Evolutionary conservation across 805 yeast genomes (phyloP).

Genomic region (Saccharomycopsis javanensis): DNA sequence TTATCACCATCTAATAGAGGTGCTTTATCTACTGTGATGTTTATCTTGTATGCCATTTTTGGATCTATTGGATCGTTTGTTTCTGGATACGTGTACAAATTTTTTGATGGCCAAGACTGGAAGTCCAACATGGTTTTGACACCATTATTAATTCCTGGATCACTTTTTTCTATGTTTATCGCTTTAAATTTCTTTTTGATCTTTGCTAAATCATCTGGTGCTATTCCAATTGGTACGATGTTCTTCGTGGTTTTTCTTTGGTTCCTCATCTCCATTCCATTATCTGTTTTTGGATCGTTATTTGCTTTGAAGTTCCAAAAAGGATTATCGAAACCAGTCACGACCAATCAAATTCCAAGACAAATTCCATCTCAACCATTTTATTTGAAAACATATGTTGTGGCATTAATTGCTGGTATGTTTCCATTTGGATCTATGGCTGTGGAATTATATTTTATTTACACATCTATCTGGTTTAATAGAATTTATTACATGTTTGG

Average conservation of each 20-base stretch:
- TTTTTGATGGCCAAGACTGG: slow-evolving; percentile 90
- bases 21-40: slow-evolving; percentile 81
- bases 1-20: slow-evolving; percentile 94
- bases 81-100: slow-evolving; percentile 78
- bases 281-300: slow-evolving; percentile 75
- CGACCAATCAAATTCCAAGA: slow-evolving; percentile 91
- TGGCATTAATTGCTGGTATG: slow-evolving; percentile 71
- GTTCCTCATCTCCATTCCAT: slow-evolving; percentile 78
- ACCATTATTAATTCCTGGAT: slow-evolving; percentile 80
- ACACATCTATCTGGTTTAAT: slow-evolving; percentile 88
- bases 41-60: slow-evolving; percentile 69
- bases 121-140: slow-evolving; percentile 74
- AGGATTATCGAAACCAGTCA: slow-evolving; percentile 60
- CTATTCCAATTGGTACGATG: slow-evolving; percentile 88
- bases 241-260: slow-evolving; percentile 71
- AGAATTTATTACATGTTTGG: slow-evolving; percentile 96
- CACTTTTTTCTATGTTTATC: slow-evolving; percentile 51
- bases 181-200: slow-evolving; percentile 76
- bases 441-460: slow-evolving; percentile 88
- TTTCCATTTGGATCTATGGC: slow-evolving; percentile 94
- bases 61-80: slow-evolving; percentile 80
- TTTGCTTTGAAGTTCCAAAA: slow-evolving; percentile 51
- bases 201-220: slow-evolving; percentile 77
- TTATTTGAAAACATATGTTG: slow-evolving; percentile 60
- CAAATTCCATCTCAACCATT: slow-evolving; percentile 90